Evolutionary conservation across 164 flowering plant genomes (phyloP).

Genomic region (Echeveria elegans): DNA sequence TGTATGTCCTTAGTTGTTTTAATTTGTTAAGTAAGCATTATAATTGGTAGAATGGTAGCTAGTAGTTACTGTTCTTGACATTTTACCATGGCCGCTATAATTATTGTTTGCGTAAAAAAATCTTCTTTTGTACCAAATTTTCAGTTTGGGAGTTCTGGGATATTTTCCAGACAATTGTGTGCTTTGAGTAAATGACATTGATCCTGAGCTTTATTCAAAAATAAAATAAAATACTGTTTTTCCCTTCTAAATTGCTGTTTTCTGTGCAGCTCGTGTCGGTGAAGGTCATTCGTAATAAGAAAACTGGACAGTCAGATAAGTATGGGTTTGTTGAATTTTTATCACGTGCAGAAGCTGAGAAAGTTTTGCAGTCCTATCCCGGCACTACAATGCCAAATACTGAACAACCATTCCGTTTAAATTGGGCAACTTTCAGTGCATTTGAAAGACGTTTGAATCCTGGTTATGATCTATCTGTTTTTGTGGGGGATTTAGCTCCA

Average conservation of each 20-base stretch:
- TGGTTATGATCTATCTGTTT: conserved; percentile 51
- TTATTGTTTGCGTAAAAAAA: too few relatives aligned
- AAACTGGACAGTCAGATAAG: conserved; percentile 52
- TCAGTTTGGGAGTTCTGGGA: neutral
- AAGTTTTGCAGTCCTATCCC: conserved; percentile 41
- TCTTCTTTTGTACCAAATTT: neutral
- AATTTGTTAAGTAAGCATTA: neutral
- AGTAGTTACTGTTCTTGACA: too few relatives aligned
- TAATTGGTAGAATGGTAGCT: too few relatives aligned
- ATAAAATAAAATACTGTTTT: too few relatives aligned
- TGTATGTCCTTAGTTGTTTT: neutral
- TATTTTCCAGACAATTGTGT: neutral
- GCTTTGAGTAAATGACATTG: neutral
- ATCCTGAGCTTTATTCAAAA: too few relatives aligned
- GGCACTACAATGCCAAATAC: conserved; percentile 50
- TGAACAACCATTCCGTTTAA: conserved; percentile 48
- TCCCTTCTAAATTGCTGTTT: neutral
- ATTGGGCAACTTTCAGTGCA: conserved; percentile 50
- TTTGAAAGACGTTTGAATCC: conserved; percentile 33
- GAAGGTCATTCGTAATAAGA: conserved; percentile 59
- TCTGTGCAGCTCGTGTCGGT: conserved; percentile 33
- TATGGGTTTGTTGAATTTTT: conserved; percentile 60
- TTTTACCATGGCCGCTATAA: too few relatives aligned
- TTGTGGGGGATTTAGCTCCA: conserved; percentile 65
- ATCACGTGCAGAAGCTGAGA: conserved; percentile 45